Percentiles rank a stretch among this genome's conserved stretches.
Conservation (phyloP, 2,329 filamentous ascomycete species). For the Chaetomium olivaceum region DNA sequence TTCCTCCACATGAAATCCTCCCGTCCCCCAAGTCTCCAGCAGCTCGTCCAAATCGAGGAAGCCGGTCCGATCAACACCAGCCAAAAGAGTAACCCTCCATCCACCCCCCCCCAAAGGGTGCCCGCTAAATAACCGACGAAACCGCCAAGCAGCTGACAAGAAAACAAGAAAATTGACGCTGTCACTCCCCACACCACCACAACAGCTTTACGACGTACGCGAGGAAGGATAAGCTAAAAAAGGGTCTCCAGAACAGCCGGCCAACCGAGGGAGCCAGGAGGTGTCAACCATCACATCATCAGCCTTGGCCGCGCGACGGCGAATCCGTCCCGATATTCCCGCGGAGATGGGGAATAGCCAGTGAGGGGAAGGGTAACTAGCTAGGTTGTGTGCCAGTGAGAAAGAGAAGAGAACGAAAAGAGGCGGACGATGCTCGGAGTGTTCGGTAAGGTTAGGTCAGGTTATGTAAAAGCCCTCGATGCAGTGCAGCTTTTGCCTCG, state of each 20-base stretch:
- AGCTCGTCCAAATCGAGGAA: constrained; percentile 12
- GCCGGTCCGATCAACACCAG: not conserved
- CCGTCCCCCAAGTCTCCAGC: not conserved
- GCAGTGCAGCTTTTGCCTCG: not conserved
- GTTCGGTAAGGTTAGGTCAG: not conserved
- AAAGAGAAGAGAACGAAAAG: not conserved
- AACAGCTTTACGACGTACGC: not conserved
- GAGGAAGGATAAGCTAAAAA: not conserved
- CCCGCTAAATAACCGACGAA: not conserved
- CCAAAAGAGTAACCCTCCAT: not conserved
- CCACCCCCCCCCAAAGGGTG: too few relatives aligned
- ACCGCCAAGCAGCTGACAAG: not conserved
- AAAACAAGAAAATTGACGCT: not conserved
- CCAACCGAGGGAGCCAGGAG: not conserved
- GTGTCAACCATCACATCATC: too few relatives aligned
- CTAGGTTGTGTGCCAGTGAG: not conserved
- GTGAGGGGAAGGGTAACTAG: too few relatives aligned
- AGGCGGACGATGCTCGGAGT: not conserved
- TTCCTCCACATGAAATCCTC: not conserved
- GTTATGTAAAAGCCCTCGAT: not conserved
- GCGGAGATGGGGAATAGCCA: not conserved
- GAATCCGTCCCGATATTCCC: not conserved
- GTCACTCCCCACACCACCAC: not conserved
- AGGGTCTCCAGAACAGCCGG: not conserved
- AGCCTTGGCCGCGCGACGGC: not conserved